Percentiles rank a stretch among this genome's conserved stretches.
phyloP scores from a whole-genome alignment of 2,329 filamentous ascomycete species.

The Claviceps sp. region DNA sequence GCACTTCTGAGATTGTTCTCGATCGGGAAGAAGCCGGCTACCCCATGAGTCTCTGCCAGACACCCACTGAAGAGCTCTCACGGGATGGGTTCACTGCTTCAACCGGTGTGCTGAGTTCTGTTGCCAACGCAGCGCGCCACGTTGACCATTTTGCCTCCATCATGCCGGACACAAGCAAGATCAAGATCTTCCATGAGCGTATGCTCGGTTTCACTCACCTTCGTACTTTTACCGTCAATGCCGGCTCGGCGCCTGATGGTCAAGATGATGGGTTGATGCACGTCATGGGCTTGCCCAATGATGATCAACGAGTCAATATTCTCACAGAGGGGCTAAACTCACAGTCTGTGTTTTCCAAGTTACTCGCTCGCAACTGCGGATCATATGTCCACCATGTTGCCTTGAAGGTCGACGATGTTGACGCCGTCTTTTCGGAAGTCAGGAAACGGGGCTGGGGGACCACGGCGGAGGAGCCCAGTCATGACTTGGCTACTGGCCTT shows the following conservation, averaged over 20 bases:
- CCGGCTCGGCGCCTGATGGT: background rate
- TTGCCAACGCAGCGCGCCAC: background rate
- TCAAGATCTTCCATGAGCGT: background rate
- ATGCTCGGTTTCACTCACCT: background rate
- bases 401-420: background rate
- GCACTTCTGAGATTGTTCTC: background rate
- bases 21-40: background rate
- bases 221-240: background rate
- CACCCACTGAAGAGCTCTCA: background rate
- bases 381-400: background rate
- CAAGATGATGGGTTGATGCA: background rate
- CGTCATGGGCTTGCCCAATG: background rate
- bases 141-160: background rate
- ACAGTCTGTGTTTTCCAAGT: background rate
- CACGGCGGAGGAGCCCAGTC: background rate
- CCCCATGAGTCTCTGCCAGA: background rate
- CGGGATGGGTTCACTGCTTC: background rate
- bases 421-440: background rate
- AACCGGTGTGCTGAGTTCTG: background rate
- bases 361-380: background rate
- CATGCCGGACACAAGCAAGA: background rate
- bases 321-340: background rate
- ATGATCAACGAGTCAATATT: background rate
- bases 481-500: background rate
- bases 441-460: background rate